A percentile compares a stretch with the other conserved stretches of the same genome.
Evolutionary conservation across 2,329 filamentous ascomycete genomes (phyloP).

Genomic region (Colletotrichum sidae): DNA sequence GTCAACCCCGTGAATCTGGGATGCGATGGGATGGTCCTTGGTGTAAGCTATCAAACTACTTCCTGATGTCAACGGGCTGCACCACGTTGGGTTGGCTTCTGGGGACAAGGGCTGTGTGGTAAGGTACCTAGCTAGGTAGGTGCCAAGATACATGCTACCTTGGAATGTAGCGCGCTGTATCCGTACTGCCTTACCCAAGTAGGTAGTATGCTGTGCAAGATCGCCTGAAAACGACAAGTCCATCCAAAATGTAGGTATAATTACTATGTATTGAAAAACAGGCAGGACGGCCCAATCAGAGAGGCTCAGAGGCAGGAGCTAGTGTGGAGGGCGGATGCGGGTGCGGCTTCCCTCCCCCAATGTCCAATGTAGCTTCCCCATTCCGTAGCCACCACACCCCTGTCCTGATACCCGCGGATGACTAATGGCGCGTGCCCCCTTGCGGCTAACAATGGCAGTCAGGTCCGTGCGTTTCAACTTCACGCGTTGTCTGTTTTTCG

Average conservation of each 20-base stretch:
- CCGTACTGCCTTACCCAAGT: too few species aligned
- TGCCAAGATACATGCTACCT: too few species aligned
- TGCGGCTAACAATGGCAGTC: slow-evolving; percentile 32
- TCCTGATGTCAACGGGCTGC: slow-evolving; percentile 11
- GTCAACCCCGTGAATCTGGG: neutral
- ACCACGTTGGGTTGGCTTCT: neutral
- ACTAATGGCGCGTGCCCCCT: slow-evolving; percentile 36
- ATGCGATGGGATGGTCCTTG: slow-evolving; percentile 18
- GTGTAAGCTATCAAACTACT: slow-evolving; percentile 8
- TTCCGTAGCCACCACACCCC: neutral
- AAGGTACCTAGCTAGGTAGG: too few species aligned
- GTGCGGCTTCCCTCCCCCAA: slow-evolving; percentile 31
- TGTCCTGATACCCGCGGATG: slow-evolving; percentile 26
- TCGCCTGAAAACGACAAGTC: too few species aligned
- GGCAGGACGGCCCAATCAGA: slow-evolving; percentile 20
- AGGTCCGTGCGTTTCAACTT: slow-evolving; percentile 50
- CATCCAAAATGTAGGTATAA: too few species aligned
- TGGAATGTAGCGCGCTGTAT: too few species aligned
- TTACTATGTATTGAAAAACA: neutral
- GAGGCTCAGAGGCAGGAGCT: slow-evolving; percentile 1
- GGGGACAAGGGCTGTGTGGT: too few species aligned
- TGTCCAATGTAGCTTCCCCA: slow-evolving; percentile 19
- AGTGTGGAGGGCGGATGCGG: slow-evolving; percentile 28
- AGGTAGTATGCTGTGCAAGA: too few species aligned
- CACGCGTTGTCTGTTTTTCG: slow-evolving; percentile 57